These are phyloP conservation scores for Sclerotinia minor DNA, from an alignment of 2,329 filamentous ascomycete genomes.

Conservation along the genomic window DNA sequence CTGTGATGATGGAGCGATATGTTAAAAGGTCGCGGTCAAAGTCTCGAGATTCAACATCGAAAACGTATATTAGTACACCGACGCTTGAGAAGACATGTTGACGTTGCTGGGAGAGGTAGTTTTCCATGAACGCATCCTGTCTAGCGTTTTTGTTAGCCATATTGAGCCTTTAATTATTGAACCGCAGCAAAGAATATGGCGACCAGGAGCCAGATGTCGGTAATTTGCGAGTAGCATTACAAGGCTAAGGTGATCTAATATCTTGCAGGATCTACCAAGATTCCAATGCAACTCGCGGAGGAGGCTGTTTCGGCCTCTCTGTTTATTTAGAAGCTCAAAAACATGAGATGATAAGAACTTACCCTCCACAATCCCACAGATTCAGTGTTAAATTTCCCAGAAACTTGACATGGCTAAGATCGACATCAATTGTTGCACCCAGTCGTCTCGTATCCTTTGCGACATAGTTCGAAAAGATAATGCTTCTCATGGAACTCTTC, in stretches of 20 bases:
- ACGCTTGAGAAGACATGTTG: slow-evolving; percentile 96
- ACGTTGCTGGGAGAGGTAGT: slow-evolving; percentile 93
- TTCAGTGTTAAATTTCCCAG: slow-evolving; percentile 96
- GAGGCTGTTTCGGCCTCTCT: neutral
- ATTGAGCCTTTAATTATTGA: neutral
- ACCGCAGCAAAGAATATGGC: neutral
- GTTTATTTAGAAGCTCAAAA: slow-evolving; percentile 9
- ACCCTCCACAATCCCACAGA: slow-evolving; percentile 97
- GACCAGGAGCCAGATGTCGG: neutral
- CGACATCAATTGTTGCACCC: slow-evolving; percentile 96
- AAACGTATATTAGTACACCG: slow-evolving; percentile 97
- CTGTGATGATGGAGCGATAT: slow-evolving; percentile 86
- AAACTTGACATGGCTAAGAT: slow-evolving; percentile 98
- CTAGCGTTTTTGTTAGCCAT: slow-evolving; percentile 47
- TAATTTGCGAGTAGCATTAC: neutral
- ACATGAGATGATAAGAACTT: slow-evolving; percentile 39
- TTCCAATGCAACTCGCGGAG: neutral
- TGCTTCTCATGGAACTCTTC: slow-evolving; percentile 97
- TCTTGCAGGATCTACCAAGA: slow-evolving; percentile 11
- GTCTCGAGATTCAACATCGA: slow-evolving; percentile 95
- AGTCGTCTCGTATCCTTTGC: slow-evolving; percentile 90
- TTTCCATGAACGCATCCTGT: slow-evolving; percentile 98
- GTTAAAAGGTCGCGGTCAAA: slow-evolving; percentile 90
- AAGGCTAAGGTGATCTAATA: neutral
- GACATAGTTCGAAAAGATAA: slow-evolving; percentile 99